Evolutionary conservation across 2,329 filamentous ascomycete genomes (phyloP).

Genomic region (Coniochaeta sp.): DNA sequence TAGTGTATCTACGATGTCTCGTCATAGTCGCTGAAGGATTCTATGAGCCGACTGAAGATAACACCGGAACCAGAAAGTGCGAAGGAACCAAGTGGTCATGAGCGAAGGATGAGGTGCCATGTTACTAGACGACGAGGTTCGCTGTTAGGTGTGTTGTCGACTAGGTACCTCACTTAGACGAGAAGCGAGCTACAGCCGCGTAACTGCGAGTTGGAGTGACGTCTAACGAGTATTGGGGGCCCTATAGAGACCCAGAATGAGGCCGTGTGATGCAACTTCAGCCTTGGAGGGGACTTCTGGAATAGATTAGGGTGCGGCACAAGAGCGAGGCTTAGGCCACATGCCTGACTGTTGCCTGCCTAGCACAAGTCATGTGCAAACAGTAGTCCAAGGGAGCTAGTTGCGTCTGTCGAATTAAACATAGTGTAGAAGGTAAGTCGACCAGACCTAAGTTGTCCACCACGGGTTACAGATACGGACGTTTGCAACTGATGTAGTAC

Average conservation of each 20-base stretch:
- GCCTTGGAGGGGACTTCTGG: neutral
- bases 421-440: neutral
- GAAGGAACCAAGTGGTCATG: neutral
- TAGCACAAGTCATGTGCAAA: neutral
- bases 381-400: neutral
- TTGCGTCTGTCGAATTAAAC: neutral
- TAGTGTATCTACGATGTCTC: neutral
- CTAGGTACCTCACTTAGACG: neutral
- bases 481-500: neutral
- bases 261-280: neutral
- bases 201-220: neutral
- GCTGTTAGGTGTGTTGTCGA: neutral
- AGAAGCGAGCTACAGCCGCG: neutral
- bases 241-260: neutral
- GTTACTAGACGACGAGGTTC: neutral
- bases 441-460: neutral
- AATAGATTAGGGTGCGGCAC: constrained; percentile 1
- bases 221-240: neutral
- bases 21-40: neutral
- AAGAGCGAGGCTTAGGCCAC: neutral
- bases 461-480: neutral
- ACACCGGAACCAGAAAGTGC: neutral
- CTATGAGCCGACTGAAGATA: neutral
- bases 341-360: neutral
- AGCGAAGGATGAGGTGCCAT: neutral